Percentiles rank a stretch among this genome's conserved stretches.
Evolutionary conservation across 2,329 filamentous ascomycete species (phyloP).

Genomic region (Dactylellina drechsleri): DNA sequence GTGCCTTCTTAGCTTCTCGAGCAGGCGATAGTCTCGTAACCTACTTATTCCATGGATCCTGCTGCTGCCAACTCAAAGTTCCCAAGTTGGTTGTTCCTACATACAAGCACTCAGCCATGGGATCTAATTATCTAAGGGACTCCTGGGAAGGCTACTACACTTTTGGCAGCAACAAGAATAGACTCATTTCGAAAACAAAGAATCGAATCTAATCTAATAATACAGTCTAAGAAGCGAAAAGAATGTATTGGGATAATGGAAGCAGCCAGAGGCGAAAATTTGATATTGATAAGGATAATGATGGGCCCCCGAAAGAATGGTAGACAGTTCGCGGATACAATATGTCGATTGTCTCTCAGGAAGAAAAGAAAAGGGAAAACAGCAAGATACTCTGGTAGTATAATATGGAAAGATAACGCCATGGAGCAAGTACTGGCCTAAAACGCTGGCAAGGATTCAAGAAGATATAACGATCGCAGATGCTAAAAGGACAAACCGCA

Average conservation of each 20-base stretch:
- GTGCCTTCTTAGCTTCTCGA: slow-evolving; percentile 2
- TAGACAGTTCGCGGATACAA: slow-evolving; percentile 10
- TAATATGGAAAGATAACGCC: slow-evolving; percentile 1
- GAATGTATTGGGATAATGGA: slow-evolving; percentile 17
- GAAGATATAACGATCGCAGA: slow-evolving; percentile 14
- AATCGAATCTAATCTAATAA: slow-evolving; percentile 50
- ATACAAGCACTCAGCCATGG: too few relatives aligned
- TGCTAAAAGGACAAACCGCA: not conserved
- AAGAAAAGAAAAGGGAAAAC: not conserved
- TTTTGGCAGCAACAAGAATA: slow-evolving; percentile 9
- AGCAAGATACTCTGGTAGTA: slow-evolving; percentile 11
- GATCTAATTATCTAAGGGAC: not conserved
- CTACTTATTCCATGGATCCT: too few relatives aligned
- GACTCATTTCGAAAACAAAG: slow-evolving; percentile 32
- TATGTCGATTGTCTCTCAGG: not conserved
- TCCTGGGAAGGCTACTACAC: slow-evolving; percentile 17
- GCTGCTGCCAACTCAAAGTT: too few relatives aligned
- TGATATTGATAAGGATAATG: too few relatives aligned
- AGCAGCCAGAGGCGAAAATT: slow-evolving; percentile 7
- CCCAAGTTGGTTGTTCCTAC: too few relatives aligned
- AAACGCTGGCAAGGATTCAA: not conserved
- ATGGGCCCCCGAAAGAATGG: slow-evolving; percentile 23
- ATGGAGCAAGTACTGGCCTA: slow-evolving; percentile 1
- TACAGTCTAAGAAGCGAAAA: slow-evolving; percentile 45
- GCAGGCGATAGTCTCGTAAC: too few relatives aligned